phyloP scores from a whole-genome alignment of 805 yeast genomes.

The Candida stauntonica region DNA sequence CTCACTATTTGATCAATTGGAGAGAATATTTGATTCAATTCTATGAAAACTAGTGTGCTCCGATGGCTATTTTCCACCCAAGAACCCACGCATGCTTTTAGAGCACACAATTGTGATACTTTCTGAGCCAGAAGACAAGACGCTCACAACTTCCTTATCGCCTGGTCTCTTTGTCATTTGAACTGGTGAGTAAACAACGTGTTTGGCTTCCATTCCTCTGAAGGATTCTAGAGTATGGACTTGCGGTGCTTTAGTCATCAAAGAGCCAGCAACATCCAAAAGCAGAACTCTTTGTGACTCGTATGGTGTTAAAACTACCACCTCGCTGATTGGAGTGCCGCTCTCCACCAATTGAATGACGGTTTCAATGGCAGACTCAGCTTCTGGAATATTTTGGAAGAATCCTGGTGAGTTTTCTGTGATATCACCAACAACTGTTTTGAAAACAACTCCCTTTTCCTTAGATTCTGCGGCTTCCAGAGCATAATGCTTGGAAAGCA shows the following conservation, averaged over 20 bases:
- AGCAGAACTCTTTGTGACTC: no score
- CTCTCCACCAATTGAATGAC: no score
- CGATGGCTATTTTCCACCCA: background rate
- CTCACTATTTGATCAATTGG: no score
- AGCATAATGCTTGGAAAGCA: background rate
- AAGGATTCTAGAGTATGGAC: conserved; percentile 9
- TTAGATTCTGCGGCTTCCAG: background rate
- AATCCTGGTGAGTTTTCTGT: conserved; percentile 24
- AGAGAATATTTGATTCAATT: no score
- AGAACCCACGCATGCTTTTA: background rate
- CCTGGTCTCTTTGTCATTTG: background rate
- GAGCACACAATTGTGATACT: conserved; percentile 4
- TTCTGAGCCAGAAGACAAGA: background rate
- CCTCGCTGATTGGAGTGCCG: no score
- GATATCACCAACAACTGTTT: conserved; percentile 31
- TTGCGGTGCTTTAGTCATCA: no score
- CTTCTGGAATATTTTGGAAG: conserved; percentile 10
- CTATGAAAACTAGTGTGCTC: no score
- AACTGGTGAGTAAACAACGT: conserved; percentile 7
- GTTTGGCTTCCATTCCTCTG: conserved; percentile 6
- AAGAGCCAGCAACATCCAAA: no score
- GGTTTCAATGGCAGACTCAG: no score
- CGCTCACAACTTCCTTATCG: background rate
- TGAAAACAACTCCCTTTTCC: conserved; percentile 21
- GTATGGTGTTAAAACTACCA: no score